Base-by-base conservation (phyloP, 2,329 filamentous ascomycete species). In the Paracamarosporium sp. region DNA sequence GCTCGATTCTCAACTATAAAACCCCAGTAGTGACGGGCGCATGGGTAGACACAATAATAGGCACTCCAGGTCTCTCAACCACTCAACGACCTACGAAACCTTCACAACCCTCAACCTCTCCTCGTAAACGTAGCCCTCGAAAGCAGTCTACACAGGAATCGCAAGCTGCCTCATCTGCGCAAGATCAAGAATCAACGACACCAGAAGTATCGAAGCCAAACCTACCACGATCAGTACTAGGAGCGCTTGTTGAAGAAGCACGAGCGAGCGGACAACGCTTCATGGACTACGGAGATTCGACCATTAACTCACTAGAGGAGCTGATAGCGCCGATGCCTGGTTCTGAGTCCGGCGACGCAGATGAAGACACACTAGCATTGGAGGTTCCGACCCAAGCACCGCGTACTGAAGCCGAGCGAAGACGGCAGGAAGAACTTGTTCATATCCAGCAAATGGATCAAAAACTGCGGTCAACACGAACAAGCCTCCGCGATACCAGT, bases 21-120 rank as follows among this genome's bases (percentile, higher is more conserved):
- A 82, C 80, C 3, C 80, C 81, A 12, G 65, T 77, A 2, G 79
- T 82, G 6, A 81, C 77, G 44, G 81, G 81, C 24, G 81, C 76
- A 24, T 82, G 81, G 81, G 68, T 82, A 30, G 80, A 82, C 43
- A 82, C 81, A 3, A 79, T 78, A 28, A 67, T 82, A 30, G 80
- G 82, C 40, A 83, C 81, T 3, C 80, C 79, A 28, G 74, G 64
- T 3, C 70, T 68, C n/a, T 67, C 66, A 17, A 70, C 70, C 20
- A 38, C 51, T 15, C 63, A 45, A 22, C 64, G 61, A 50, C 48
- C 64, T 24, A 38, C 50, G 36, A 58, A 52, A 22, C 15, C 31
- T 3, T 50, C 60, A 13, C 54, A 50, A 30, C 61, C 67, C 9
- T 65, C 67, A 28, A 57, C 50, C 17, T 70, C 69, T 33, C 62